Evolutionary conservation across 2,329 filamentous ascomycete species (phyloP).

Genomic region (Neofusicoccum sp.): DNA sequence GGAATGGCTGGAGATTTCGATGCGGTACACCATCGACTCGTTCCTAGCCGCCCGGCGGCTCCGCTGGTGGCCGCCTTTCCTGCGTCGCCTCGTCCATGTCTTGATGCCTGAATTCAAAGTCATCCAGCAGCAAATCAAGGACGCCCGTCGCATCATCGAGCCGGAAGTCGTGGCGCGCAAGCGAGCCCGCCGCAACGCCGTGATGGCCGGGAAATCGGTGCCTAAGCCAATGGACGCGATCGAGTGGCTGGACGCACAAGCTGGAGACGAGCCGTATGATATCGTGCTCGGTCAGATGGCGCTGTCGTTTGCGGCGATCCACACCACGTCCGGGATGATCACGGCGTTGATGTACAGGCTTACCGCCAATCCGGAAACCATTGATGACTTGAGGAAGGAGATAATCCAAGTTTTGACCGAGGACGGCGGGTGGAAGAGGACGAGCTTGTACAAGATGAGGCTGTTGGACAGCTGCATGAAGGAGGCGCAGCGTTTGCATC

Average conservation of each 20-base stretch:
- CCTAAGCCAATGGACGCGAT: constrained; percentile 3
- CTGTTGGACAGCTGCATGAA: constrained; percentile 49
- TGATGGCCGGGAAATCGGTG: constrained; percentile 26
- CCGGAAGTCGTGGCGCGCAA: constrained; percentile 37
- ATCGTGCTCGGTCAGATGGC: constrained; percentile 22
- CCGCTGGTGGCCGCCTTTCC: constrained; percentile 37
- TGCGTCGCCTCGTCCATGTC: constrained; percentile 31
- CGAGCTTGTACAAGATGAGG: constrained; percentile 42
- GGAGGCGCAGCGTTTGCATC: constrained; percentile 37
- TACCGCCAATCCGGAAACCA: neutral
- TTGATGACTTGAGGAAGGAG: constrained; percentile 5
- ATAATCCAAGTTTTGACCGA: neutral
- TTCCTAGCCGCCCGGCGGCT: constrained; percentile 38
- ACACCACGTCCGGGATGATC: constrained; percentile 22
- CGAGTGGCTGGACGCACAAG: constrained; percentile 26
- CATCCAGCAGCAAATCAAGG: constrained; percentile 23
- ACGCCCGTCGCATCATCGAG: constrained; percentile 33
- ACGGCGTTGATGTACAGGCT: neutral
- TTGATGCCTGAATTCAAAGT: constrained; percentile 28
- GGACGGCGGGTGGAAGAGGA: constrained; percentile 35
- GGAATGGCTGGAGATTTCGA: constrained; percentile 41
- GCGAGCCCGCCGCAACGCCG: constrained; percentile 19
- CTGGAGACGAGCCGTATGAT: constrained; percentile 24
- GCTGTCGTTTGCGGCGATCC: constrained; percentile 25
- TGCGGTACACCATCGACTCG: constrained; percentile 40